These are phyloP conservation scores for Coffea eugenioides DNA, from an alignment of 257 asterid genomes.

Conservation along the genomic window DNA sequence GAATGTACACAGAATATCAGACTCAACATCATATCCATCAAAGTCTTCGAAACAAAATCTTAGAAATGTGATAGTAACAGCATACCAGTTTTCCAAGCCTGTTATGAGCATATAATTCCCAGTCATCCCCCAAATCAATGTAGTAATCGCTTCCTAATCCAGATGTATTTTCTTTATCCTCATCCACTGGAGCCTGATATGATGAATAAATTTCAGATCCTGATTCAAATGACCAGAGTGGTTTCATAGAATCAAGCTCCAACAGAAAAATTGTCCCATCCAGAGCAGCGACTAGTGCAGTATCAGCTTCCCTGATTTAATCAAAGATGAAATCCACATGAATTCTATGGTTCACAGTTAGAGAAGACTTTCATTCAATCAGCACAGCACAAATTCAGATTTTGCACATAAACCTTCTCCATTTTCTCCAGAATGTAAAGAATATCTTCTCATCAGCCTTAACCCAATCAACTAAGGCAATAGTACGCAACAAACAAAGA, in stretches of 20 bases:
- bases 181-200: constrained; percentile 61
- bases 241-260: constrained; percentile 62
- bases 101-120: constrained; percentile 81
- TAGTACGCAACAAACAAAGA: too few species aligned
- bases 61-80: background rate
- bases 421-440: background rate
- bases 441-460: background rate
- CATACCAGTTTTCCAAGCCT: constrained; percentile 76
- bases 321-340: background rate
- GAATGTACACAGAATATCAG: background rate
- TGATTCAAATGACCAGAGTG: constrained; percentile 85
- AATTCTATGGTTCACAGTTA: background rate
- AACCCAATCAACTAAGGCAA: background rate
- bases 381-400: background rate
- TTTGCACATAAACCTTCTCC: background rate
- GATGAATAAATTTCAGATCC: constrained; percentile 83
- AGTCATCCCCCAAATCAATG: constrained; percentile 88
- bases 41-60: background rate
- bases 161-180: constrained; percentile 48
- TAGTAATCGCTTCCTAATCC: constrained; percentile 58
- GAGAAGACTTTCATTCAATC: background rate
- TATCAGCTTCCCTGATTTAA: constrained; percentile 54
- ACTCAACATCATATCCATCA: background rate
- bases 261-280: constrained; percentile 75
- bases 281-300: constrained; percentile 77